These are phyloP conservation scores for Pseudogymnoascus sp. DNA, from an alignment of 2,329 filamentous ascomycete species.

Conservation along the genomic window DNA sequence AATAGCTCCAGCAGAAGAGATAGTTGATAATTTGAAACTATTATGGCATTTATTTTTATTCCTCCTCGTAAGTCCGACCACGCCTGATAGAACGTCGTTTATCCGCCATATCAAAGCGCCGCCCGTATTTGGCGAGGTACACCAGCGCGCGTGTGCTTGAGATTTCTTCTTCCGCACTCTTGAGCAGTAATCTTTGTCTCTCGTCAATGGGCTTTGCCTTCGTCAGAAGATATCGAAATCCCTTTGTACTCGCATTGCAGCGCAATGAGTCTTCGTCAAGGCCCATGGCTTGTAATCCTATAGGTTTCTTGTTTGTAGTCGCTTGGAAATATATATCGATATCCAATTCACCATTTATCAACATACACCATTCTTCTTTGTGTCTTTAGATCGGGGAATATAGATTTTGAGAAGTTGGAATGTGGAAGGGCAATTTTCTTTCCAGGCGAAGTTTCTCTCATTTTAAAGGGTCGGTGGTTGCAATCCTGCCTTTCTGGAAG, in stretches of 20 bases:
- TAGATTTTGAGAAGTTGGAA: not conserved
- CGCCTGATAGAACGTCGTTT: not conserved
- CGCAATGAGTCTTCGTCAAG: not conserved
- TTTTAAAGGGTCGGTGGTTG: not conserved
- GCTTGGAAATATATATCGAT: not conserved
- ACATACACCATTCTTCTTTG: not conserved
- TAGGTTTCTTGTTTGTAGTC: not conserved
- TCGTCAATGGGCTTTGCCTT: not conserved
- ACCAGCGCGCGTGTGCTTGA: not conserved
- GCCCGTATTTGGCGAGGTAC: not conserved
- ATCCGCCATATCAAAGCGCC: not conserved
- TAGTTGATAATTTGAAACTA: not conserved
- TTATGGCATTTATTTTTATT: not conserved
- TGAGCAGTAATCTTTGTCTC: not conserved
- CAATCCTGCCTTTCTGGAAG: not conserved
- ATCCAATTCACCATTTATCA: not conserved
- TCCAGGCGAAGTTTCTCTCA: not conserved
- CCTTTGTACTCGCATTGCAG: not conserved
- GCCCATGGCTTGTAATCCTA: not conserved
- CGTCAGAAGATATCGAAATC: not conserved
- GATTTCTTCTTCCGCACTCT: not conserved
- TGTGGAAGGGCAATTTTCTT: not conserved
- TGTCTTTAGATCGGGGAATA: not conserved
- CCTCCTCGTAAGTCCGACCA: not conserved
- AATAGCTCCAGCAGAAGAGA: not conserved